Conservation (phyloP, 441 rosid genomes). For the Erodium texanum region DNA sequence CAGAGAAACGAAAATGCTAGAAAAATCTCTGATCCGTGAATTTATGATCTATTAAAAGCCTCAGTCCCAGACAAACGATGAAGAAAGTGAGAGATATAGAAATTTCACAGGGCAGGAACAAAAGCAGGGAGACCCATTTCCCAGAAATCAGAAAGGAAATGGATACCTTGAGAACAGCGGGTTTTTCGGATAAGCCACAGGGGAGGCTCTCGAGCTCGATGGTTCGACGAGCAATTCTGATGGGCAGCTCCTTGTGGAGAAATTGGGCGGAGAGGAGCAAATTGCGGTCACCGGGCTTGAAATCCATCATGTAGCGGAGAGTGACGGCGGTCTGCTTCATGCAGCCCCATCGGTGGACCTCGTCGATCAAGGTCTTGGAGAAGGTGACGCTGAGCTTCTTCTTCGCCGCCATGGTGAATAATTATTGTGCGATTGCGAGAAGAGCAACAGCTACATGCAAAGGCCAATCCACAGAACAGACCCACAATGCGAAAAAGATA, state of each 20-base stretch:
- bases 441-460: background rate
- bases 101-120: no score
- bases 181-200: constrained; percentile 66
- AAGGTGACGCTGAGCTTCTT: constrained; percentile 48
- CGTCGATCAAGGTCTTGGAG: constrained; percentile 61
- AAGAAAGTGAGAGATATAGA: no score
- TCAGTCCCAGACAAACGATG: no score
- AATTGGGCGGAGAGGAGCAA: constrained; percentile 75
- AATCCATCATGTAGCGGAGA: constrained; percentile 90
- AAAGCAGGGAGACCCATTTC: no score
- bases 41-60: background rate
- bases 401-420: constrained; percentile 37
- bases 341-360: constrained; percentile 71
- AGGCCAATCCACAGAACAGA: background rate
- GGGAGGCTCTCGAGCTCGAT: constrained; percentile 74
- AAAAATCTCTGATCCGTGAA: background rate
- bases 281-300: constrained; percentile 50
- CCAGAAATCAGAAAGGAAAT: no score
- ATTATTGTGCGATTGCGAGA: background rate
- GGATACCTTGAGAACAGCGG: constrained; percentile 59
- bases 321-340: constrained; percentile 92
- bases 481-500: background rate
- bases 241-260: constrained; percentile 79
- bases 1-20: background rate
- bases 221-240: constrained; percentile 71